phyloP scores from a whole-genome alignment of 2,329 filamentous ascomycete genomes.

The Pseudogymnoascus pannorum region DNA sequence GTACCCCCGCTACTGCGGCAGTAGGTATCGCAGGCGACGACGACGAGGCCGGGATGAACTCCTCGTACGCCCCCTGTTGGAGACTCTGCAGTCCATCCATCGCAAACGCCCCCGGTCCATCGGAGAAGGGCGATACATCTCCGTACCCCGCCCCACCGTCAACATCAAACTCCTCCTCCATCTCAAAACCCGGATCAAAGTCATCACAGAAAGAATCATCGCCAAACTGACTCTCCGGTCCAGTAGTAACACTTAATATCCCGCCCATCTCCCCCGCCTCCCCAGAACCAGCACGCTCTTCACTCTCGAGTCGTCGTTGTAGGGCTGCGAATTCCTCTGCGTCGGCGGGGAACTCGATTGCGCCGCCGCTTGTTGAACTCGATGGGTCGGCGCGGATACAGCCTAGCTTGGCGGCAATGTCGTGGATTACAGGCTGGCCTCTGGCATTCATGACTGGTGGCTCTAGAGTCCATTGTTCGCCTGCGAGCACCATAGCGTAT shows the following conservation, averaged over 20 bases:
- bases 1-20: not conserved
- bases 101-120: not conserved
- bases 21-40: not conserved
- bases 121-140: not conserved
- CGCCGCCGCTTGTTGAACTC: not conserved
- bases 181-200: not conserved
- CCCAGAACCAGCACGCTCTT: constrained; percentile 11
- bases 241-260: not conserved
- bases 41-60: not conserved
- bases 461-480: constrained; percentile 53
- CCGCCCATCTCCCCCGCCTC: not conserved
- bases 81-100: not conserved
- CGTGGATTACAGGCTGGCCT: constrained; percentile 56
- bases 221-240: not conserved
- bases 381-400: constrained; percentile 53
- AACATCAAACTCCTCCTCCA: not conserved
- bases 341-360: constrained; percentile 52
- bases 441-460: constrained; percentile 57
- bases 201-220: not conserved
- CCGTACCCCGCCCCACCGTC: not conserved
- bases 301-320: constrained; percentile 44
- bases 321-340: constrained; percentile 50
- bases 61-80: not conserved
- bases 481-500: constrained; percentile 54
- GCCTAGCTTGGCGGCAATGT: constrained; percentile 56